Conservation (phyloP, 1,284 basidiomycete genomes). For the Sporisorium iseilematis-ciliati region DNA sequence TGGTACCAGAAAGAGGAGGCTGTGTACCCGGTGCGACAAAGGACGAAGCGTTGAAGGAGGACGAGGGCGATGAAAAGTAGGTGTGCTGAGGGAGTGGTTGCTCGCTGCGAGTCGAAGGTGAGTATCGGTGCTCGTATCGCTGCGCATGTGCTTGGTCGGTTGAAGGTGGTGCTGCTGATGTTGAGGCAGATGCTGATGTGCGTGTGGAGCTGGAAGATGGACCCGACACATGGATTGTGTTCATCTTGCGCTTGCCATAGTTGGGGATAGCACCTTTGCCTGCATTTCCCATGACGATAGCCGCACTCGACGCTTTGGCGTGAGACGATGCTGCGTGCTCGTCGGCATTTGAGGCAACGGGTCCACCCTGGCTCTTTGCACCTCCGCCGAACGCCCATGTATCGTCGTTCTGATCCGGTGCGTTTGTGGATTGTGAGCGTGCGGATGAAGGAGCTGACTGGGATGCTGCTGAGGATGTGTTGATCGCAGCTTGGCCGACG, state of each 20-base stretch:
- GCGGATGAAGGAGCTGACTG: conserved; percentile 21
- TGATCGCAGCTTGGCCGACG: conserved; percentile 20
- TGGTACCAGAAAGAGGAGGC: conserved; percentile 47
- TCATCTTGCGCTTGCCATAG: conserved; percentile 57
- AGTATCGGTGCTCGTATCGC: conserved; percentile 40
- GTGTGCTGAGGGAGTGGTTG: conserved; percentile 62
- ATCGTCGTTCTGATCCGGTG: conserved; percentile 42
- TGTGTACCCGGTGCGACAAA: conserved; percentile 57
- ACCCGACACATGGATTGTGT: conserved; percentile 27
- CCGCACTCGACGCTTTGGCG: conserved; percentile 12
- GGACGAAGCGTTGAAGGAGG: conserved; percentile 64
- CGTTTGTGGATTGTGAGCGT: conserved; percentile 29
- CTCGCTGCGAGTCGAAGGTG: conserved; percentile 49
- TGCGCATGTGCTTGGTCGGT: conserved; percentile 17
- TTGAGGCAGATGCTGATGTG: not conserved
- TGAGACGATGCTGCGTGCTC: conserved; percentile 5
- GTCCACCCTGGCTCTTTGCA: conserved; percentile 50
- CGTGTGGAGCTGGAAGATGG: conserved; percentile 9
- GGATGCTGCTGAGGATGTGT: conserved; percentile 22
- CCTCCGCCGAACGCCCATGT: conserved; percentile 56
- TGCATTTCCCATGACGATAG: conserved; percentile 58
- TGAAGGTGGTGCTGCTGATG: conserved; percentile 5
- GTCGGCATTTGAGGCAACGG: conserved; percentile 16
- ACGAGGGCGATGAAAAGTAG: conserved; percentile 66
- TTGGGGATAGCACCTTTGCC: conserved; percentile 63